Evolutionary conservation across 768 basidiomycete genomes (phyloP), one percentile per base, ranked within the genome.

Genomic region (Mrakia hoshinonis): DNA sequence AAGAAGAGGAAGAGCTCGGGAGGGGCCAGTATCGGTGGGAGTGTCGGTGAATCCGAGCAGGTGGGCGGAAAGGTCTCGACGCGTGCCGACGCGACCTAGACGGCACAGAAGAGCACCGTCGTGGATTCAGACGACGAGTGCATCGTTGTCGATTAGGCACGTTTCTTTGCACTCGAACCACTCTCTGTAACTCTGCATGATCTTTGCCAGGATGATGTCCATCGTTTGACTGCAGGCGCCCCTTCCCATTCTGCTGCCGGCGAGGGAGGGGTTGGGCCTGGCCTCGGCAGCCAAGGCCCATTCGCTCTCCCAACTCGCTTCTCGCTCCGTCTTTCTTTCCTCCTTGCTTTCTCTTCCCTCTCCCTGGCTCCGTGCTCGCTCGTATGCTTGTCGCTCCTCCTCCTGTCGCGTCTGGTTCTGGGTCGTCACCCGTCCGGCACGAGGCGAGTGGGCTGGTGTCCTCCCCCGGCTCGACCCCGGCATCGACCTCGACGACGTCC

Each of bases 1-100:
- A 61, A 61, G 34, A 61, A 61, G 58, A 61, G 58, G 58, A 61
- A 61, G 36, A 61, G 58, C 22, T 61, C 58, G 4, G 54, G n/a
- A 26, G 58, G 34, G 34, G n/a, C 34, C 7, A 58, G 55, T 31
- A 34, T 26, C 13, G 34, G 31, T 31, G 55, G 31, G 55, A 58
- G 24, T 58, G 34, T 22, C 34, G 31, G 26, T 4, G 58, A 22
- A 22, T 36, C n/a, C 31, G 34, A 61, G 36, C 20, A 20, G 49
- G 49, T 24, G 9, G 49, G 49, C 49, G 20, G 46, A 47, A 47
- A 20, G 46, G 46, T 47, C 46, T 47, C 46, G 46, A 47, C 10
- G 46, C 10, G 46, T 47, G 10, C 20, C 46, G 10, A 10, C 46
- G 46, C 46, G 46, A 47, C 10, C 46, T 20, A 47, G 46, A 47